Evolutionary conservation across 345 rosid species (phyloP).

Genomic region (Diplotaxis tenuifolia): DNA sequence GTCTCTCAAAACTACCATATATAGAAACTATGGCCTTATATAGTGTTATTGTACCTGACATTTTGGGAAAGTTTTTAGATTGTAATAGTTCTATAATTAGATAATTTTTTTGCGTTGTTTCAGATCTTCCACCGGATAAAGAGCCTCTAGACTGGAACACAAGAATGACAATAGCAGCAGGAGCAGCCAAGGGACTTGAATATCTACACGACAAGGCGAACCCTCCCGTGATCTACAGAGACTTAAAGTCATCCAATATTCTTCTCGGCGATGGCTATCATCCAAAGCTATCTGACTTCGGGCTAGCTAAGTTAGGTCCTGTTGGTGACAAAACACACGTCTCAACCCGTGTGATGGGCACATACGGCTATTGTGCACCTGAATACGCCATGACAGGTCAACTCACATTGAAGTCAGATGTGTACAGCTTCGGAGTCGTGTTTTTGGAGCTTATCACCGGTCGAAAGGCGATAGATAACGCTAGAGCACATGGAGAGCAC

Average conservation of each 20-base stretch:
- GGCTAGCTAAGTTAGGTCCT: conserved; percentile 94
- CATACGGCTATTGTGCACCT: conserved; percentile 97
- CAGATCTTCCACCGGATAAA: conserved; percentile 82
- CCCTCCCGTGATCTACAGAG: conserved; percentile 96
- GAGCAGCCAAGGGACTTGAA: conserved; percentile 96
- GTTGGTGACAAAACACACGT: conserved; percentile 99
- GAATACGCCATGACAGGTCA: conserved; percentile 99
- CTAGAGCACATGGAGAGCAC: conserved; percentile 76
- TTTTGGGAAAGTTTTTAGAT: not conserved
- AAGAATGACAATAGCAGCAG: conserved; percentile 97
- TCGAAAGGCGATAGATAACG: conserved; percentile 92
- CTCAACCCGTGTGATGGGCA: conserved; percentile 98
- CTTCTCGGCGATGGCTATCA: conserved; percentile 92
- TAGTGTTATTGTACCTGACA: not conserved
- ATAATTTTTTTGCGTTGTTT: conserved; percentile 16
- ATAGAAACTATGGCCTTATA: not conserved
- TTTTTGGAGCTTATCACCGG: conserved; percentile 96
- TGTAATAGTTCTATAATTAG: not conserved
- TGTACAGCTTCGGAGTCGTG: conserved; percentile 96
- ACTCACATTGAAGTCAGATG: conserved; percentile 92
- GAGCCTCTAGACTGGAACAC: conserved; percentile 95
- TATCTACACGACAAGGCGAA: conserved; percentile 95
- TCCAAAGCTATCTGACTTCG: conserved; percentile 94
- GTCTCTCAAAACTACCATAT: not conserved
- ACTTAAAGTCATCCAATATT: conserved; percentile 89